Base-by-base conservation (phyloP, 768 basidiomycete genomes). In the Calocera viscosa region DNA sequence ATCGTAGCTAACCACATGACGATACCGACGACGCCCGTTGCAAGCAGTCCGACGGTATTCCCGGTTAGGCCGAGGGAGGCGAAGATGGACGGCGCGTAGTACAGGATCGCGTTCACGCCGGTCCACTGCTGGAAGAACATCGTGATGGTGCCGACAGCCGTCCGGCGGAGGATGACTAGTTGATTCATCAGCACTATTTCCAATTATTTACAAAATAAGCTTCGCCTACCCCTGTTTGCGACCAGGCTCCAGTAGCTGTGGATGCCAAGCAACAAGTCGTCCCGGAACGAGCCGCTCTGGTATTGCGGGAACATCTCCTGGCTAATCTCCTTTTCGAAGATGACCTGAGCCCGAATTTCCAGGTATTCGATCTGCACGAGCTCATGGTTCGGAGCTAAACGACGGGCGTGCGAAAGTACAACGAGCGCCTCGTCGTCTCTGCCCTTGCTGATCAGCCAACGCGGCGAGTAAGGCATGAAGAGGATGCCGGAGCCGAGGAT, bases 111-210 rank as follows among this genome's bases (percentile, higher is more conserved):
- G 70, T 89, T 88, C 71, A 88, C 80, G 68, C 88, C 89, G 33
- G 87, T 89, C 87, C 88, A 90, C 75, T 90, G 88, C 73, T 90
- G 89, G 80, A 88, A 90, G 78, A 86, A 87, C 88, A 86, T 91
- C 43, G 78, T 84, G 80, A 85, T 72, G 53, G 84, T 82, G 28
- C 85, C 86, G 53, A 88, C 80, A 30, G 81, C 81, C 8, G 88
- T 81, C 35, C 89, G 82, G 72, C 81, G 83, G 53, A 89, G 75
- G 30, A 90, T 76, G 60, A 82, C 84, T 85, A 66, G 11, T 41
- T 7, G 28, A 34, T 63, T 14, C 34, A 64, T 67, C 24, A 65
- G 64, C 26, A 49, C 22, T 14, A 12, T 43, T 17, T 5, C 8
- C 33, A 12, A 3, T 47, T 68, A 34, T 22, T 32, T 19, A 10